These are phyloP conservation scores for Kwoniella dejecticola DNA, from an alignment of 768 basidiomycete genomes.

Conservation along the genomic window DNA sequence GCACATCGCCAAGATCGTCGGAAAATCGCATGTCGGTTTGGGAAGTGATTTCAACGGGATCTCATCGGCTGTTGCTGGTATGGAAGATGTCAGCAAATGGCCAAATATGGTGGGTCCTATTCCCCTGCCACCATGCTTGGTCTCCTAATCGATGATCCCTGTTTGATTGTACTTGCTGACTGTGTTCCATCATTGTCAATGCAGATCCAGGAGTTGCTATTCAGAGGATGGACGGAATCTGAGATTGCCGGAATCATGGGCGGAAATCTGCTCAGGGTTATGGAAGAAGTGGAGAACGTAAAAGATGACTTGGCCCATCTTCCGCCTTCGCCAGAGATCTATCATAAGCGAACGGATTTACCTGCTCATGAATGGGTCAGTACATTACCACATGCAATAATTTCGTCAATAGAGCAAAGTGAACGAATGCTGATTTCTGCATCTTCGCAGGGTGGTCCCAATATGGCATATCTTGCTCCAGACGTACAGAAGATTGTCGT, in stretches of 20 bases:
- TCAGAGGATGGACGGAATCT: constrained; percentile 32
- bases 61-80: constrained; percentile 24
- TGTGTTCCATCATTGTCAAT: no score
- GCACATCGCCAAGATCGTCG: constrained; percentile 24
- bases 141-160: no score
- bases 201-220: constrained; percentile 31
- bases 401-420: no score
- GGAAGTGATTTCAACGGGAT: constrained; percentile 36
- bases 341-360: constrained; percentile 31
- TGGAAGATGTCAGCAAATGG: constrained; percentile 33
- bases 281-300: constrained; percentile 29
- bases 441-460: constrained; percentile 23
- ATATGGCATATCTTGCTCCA: constrained; percentile 23
- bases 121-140: not conserved
- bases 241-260: constrained; percentile 34
- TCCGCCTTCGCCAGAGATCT: constrained; percentile 18
- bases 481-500: constrained; percentile 18
- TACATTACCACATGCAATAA: no score
- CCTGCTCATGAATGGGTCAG: constrained; percentile 37
- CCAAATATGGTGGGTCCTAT: constrained; percentile 22
- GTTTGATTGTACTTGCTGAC: no score
- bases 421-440: no score
- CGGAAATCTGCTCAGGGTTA: constrained; percentile 32
- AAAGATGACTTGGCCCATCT: not conserved
- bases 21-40: constrained; percentile 32